Base-by-base conservation (phyloP, 176 grass and related monocot species). In the Guadua angustifolia region DNA sequence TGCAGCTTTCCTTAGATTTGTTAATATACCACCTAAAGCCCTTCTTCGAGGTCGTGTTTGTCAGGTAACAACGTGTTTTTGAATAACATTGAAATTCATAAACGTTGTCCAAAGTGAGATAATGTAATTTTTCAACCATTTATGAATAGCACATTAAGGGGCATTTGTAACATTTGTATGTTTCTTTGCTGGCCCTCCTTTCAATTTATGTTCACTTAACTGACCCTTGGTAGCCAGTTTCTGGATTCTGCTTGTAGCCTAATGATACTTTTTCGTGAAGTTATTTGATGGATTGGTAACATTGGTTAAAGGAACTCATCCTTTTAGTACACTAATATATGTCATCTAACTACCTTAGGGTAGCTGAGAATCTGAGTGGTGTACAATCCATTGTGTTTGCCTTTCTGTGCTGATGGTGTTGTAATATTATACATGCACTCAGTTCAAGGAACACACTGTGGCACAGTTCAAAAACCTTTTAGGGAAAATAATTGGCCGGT, bases 1-100 rank as follows among this genome's bases (percentile, higher is more conserved):
- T 47, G 87, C 93, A 71, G 95, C 95, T 44, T 98, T 92, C 85
- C 91, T 98, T 71, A 88, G 90, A 84, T 98, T 89, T 78, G 93
- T 85, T 78, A 90, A 95, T 83, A 78, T 95, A 91, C 79, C 89
- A 87, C 87, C 95, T 75, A 84, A 89, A 86, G 75, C 91, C 85
- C 95, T 98, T 79, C 69, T 90, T 69, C 73, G 22, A 71, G 95
- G 93, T 13, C 93, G 93, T 69, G 87, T 98, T 85, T 29, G 91
- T 83, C 95, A 94, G 90, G 95, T 98, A 86, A 88, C 50, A 85
- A 86, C 33, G 42, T 50, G n/a, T 71, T 46, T 79, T 44, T 69
- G 39, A 59, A 12, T 77, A 80, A 12, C 9, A 44, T 33, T 33
- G 36, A 5, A 22, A 60, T 62, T 68, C 66, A 80, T 73, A 59